A percentile compares a stretch with the other conserved stretches of the same genome.
phyloP scores from a whole-genome alignment of 768 basidiomycete species.

The Piloderma croceum region DNA sequence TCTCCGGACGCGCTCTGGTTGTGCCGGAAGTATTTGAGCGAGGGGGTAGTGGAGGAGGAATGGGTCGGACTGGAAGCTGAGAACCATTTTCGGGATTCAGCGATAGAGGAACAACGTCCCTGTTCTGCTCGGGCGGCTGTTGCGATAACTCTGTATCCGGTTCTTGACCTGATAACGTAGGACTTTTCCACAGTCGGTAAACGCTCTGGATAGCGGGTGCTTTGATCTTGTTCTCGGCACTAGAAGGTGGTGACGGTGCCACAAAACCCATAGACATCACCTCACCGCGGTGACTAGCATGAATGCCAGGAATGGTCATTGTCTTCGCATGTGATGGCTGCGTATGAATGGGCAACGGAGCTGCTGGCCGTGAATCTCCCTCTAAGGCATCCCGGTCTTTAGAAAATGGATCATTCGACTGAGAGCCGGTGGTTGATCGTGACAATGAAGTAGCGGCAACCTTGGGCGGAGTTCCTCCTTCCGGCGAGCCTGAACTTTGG shows the following conservation, averaged over 20 bases:
- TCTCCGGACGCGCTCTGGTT: slow-evolving; percentile 24
- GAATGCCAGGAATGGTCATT: slow-evolving; percentile 87
- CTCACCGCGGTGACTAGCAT: slow-evolving; percentile 78
- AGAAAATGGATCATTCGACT: slow-evolving; percentile 19
- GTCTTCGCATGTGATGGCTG: slow-evolving; percentile 70
- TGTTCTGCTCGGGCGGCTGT: slow-evolving; percentile 19
- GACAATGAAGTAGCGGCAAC: slow-evolving; percentile 29
- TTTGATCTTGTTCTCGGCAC: slow-evolving; percentile 30
- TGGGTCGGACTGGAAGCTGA: slow-evolving; percentile 11
- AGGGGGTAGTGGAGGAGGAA: slow-evolving; percentile 45
- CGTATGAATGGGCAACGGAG: slow-evolving; percentile 52
- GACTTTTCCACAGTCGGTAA: slow-evolving; percentile 71
- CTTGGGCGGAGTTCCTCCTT: slow-evolving; percentile 20
- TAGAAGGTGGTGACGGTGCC: slow-evolving; percentile 37
- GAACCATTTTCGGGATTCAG: slow-evolving; percentile 7
- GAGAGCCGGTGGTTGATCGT: slow-evolving; percentile 27
- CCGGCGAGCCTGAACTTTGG: slow-evolving; percentile 13
- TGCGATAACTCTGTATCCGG: slow-evolving; percentile 12
- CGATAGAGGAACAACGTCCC: slow-evolving; percentile 25
- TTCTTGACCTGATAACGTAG: slow-evolving; percentile 28
- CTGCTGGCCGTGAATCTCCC: slow-evolving; percentile 10
- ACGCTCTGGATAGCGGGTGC: slow-evolving; percentile 60
- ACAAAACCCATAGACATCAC: slow-evolving; percentile 82
- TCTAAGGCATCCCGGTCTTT: slow-evolving; percentile 26
- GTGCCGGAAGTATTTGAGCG: slow-evolving; percentile 29